Base-by-base conservation (phyloP, 306 rosid species). In the Fragaria nilgerrensis region DNA sequence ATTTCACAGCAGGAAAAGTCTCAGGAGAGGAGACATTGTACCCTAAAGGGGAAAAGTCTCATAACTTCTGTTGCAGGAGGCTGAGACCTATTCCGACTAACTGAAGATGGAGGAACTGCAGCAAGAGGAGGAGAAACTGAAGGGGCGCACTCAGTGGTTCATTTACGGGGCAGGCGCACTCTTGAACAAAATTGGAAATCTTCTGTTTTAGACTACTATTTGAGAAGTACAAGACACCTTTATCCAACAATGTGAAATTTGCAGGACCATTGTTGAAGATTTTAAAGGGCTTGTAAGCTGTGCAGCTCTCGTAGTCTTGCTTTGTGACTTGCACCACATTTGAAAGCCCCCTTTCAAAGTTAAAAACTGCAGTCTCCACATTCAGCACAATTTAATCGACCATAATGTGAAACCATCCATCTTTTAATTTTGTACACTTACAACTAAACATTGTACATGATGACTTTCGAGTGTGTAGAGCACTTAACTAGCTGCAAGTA, bases 251-350 rank as follows among this genome's bases (percentile, higher is more conserved):
- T 11, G 71, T 73, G 39, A 83, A 27, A 32, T 59, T 78, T 7
- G 82, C 81, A 2, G 87, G 87, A 47, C 89, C 82, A 25, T n/a
- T 73, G 45, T 56, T 29, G 64, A 77, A 73, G 14, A 72, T 56
- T 45, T 36, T 77, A 0, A 77, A 14, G 27, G 89, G 82, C 77
- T 71, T 83, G 75, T 74, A 80, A 55, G 79, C 68, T 11, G 83
- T 83, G 85, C 89, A 86, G 17, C 75, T 69, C 70, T 83, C 84
- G 64, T 80, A 86, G 17, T 86, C 89, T 72, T 73, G 81, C 79
- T 58, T 77, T 5, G 81, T 47, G 27, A 86, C 89, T 83, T 86
- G 85, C 12, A 86, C 29, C 77, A 86, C 81, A 20, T 86, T 77
- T 58, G 75, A 80, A 80, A 68, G 65, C n/a, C 82, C 76, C 16